Base-by-base conservation (phyloP, 2,329 filamentous ascomycete genomes). In the Trichoderma hamatum region DNA sequence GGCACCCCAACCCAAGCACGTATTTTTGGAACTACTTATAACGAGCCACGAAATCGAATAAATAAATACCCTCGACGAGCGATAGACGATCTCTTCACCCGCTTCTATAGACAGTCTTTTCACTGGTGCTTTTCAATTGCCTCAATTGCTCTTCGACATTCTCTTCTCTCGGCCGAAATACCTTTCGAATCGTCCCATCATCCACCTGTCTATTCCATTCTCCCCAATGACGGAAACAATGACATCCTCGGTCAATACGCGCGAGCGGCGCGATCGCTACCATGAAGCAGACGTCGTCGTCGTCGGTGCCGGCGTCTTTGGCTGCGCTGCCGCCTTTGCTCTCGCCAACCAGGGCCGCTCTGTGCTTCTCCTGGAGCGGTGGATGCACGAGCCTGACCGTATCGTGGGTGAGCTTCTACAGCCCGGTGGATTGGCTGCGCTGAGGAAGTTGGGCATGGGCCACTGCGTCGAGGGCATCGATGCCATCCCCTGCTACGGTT, bases 371-470 rank as follows among this genome's bases (percentile, higher is more conserved):
- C 88, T 99, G 62, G 96, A 99, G 83, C 88, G 88, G 75, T 96
- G 89, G 81, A 84, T 98, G 81, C 93, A 93, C 80, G 91, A 98
- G 83, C 96, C 96, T 24, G 92, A 98, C 82, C 90, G 96, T 72
- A 99, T 99, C 73, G 94, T 99, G 59, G 96, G 96, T 74, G 96
- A 99, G 82, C 83, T 99, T 72, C 83, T 99, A 74, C 96, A 99
- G 81, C 96, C 96, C 0, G 96, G 96, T 62, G 96, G 96, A 61
- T 90, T 97, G 39, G 84, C 88, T 64, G 92, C 96, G 9, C 84
- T 99, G 75, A 86, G 90, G 76, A 89, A 92, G 77, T 83, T 99
- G 61, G 96, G 96, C 3, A 82, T 99, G 72, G 85, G 84, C 67
- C 88, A 94, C 75, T 97, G 93, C 77, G 82, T 98, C 70, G 93